Evolutionary conservation across 2,329 filamentous ascomycete species (phyloP).

Genomic region (Dothideomycetes sp.): DNA sequence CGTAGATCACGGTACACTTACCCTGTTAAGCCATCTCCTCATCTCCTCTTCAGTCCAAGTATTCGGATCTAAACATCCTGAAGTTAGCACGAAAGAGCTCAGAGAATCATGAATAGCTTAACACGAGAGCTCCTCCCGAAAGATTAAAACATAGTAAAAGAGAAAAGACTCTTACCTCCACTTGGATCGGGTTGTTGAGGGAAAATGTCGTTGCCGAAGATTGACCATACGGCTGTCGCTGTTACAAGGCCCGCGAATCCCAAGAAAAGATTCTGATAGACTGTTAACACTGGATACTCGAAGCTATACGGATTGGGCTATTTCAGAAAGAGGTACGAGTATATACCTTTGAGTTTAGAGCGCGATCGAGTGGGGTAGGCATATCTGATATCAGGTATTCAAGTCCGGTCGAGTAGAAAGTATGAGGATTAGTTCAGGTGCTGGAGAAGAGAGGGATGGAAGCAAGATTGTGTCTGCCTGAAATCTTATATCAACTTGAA

Average conservation of each 20-base stretch:
- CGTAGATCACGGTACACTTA: constrained; percentile 38
- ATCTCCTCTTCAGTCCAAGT: constrained; percentile 75
- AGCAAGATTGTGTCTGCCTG: background rate
- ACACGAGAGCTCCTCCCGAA: background rate
- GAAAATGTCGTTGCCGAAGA: constrained; percentile 81
- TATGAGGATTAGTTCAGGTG: too few relatives aligned
- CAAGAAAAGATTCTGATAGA: constrained; percentile 33
- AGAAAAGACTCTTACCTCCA: constrained; percentile 53
- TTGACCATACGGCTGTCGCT: constrained; percentile 70
- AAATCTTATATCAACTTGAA: background rate
- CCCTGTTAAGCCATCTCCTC: constrained; percentile 68
- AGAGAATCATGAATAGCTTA: too few relatives aligned
- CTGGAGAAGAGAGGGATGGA: too few relatives aligned
- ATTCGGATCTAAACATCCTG: constrained; percentile 56
- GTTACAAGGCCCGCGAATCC: constrained; percentile 76
- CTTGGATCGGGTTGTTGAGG: constrained; percentile 66
- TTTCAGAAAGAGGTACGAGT: constrained; percentile 12
- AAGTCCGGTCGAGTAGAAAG: too few relatives aligned
- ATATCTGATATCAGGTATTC: constrained; percentile 20
- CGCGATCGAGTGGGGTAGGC: constrained; percentile 42
- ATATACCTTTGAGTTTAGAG: constrained; percentile 36
- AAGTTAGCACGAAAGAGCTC: too few relatives aligned
- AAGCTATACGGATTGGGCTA: background rate
- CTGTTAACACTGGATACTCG: background rate
- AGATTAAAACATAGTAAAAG: background rate